Evolutionary conservation across 352 stramenopile species (phyloP).

Genomic region (Globisporangium mamillatum): DNA sequence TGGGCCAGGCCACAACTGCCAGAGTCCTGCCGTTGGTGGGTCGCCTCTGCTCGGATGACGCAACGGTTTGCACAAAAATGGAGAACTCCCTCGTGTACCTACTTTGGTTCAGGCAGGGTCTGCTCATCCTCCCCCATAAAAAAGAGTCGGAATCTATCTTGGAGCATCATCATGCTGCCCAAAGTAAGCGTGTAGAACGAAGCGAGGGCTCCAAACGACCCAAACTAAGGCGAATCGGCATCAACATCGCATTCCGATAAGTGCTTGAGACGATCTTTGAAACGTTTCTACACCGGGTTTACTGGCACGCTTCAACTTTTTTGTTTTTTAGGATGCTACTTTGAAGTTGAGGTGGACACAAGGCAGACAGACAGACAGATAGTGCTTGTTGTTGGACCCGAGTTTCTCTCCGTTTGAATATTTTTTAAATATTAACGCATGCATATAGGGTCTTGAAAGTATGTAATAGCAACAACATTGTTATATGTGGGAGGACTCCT

Average conservation of each 20-base stretch:
- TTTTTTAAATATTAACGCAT: too few species aligned
- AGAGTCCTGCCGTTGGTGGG: too few species aligned
- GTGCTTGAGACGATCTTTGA: not conserved
- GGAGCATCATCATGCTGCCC: not conserved
- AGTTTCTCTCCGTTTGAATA: too few species aligned
- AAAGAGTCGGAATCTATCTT: not conserved
- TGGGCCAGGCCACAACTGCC: not conserved
- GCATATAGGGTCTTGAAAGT: too few species aligned
- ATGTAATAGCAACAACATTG: too few species aligned
- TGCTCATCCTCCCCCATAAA: not conserved
- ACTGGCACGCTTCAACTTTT: conserved; percentile 5
- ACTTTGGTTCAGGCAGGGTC: not conserved
- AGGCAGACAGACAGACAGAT: not conserved
- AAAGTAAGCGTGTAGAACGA: not conserved
- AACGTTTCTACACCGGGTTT: not conserved
- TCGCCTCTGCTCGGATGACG: not conserved
- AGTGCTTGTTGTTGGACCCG: too few species aligned
- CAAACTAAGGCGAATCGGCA: not conserved
- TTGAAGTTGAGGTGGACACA: conserved; percentile 1
- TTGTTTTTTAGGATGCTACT: too few species aligned
- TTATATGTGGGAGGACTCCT: too few species aligned
- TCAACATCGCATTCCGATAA: not conserved
- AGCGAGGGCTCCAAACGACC: not conserved
- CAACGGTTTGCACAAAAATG: not conserved
- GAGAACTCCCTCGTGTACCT: not conserved